Evolutionary conservation across 148 eudicot genomes (phyloP).

Genomic region (Arctostaphylos glauca): DNA sequence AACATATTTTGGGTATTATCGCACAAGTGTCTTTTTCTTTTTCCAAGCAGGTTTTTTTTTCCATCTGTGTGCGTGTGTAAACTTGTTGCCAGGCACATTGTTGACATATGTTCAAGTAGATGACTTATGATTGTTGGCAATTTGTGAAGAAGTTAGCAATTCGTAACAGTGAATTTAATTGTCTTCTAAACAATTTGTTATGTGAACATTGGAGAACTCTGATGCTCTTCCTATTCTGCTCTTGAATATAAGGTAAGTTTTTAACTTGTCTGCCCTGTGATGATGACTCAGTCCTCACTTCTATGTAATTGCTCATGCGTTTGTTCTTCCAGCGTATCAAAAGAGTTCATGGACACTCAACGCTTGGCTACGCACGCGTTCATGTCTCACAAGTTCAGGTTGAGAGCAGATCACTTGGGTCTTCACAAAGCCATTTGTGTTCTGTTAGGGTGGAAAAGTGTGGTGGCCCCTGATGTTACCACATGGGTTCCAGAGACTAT

Average conservation of each 20-base stretch:
- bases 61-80: background rate
- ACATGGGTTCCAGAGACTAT: slow-evolving; percentile 35
- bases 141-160: background rate
- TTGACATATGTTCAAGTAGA: background rate
- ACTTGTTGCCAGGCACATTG: background rate
- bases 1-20: background rate
- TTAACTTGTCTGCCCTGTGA: background rate
- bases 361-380: slow-evolving; percentile 43
- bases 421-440: slow-evolving; percentile 55
- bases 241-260: slow-evolving; percentile 11
- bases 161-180: background rate
- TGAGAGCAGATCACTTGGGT: slow-evolving; percentile 53
- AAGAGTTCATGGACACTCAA: slow-evolving; percentile 48
- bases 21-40: background rate
- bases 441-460: slow-evolving; percentile 51
- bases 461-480: slow-evolving; percentile 25
- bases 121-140: background rate
- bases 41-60: background rate
- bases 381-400: slow-evolving; percentile 44
- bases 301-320: slow-evolving; percentile 8
- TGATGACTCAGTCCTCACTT: background rate
- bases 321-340: slow-evolving; percentile 37
- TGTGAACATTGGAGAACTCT: background rate
- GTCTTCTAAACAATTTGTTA: background rate
- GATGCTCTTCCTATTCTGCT: background rate